Evolutionary conservation across 805 yeast species (phyloP).

Genomic region (Candida maltosa): DNA sequence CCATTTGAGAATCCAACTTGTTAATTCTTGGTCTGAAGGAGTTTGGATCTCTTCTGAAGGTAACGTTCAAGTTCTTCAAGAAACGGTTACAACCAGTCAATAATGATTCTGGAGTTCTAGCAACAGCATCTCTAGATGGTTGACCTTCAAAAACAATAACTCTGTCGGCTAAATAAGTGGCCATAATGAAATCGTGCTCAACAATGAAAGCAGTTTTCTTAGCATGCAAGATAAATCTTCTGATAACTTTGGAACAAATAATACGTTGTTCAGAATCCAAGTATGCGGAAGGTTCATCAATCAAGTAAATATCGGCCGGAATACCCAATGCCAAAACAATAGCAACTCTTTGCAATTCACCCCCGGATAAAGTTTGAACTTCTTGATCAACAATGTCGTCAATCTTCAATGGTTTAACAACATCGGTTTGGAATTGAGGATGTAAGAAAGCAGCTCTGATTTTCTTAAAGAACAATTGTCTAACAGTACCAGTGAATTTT

Average conservation of each 20-base stretch:
- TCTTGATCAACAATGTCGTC: constrained; percentile 96
- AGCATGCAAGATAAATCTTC: constrained; percentile 93
- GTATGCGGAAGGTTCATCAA: constrained; percentile 99
- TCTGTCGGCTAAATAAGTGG: constrained; percentile 97
- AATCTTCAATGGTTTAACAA: constrained; percentile 88
- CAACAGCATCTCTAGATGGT: constrained; percentile 83
- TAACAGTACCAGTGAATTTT: constrained; percentile 96
- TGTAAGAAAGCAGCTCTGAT: constrained; percentile 90
- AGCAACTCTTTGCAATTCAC: constrained; percentile 99
- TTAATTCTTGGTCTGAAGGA: constrained; percentile 98
- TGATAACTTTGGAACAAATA: constrained; percentile 95
- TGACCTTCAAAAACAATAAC: constrained; percentile 97
- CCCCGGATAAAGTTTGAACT: constrained; percentile 96
- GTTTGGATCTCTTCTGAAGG: constrained; percentile 98
- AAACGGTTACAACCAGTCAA: constrained; percentile 96
- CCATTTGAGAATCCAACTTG: constrained; percentile 97
- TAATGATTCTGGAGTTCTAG: constrained; percentile 87
- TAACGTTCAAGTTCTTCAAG: constrained; percentile 94
- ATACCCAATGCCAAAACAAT: constrained; percentile 92
- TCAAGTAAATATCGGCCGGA: constrained; percentile 92
- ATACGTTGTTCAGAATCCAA: constrained; percentile 99
- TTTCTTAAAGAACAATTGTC: constrained; percentile 95
- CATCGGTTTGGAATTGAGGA: constrained; percentile 98
- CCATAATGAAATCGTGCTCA: constrained; percentile 99
- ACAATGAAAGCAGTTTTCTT: constrained; percentile 99